Evolutionary conservation across 257 asterid genomes (phyloP), one percentile per base, ranked within the genome.

Genomic region (Handroanthus guayacan): DNA sequence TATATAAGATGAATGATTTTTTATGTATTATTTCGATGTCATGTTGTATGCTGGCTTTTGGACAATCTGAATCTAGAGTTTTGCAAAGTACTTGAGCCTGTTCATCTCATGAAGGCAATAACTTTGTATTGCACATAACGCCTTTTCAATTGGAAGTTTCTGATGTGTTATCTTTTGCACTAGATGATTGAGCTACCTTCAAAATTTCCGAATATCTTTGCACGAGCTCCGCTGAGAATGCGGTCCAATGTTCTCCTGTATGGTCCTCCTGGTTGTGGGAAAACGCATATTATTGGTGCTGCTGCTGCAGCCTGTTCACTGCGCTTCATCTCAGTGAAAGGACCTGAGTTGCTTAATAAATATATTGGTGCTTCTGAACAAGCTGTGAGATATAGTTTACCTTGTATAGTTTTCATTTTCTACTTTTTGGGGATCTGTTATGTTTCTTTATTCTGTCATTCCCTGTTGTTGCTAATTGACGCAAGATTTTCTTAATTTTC

Each of bases 221-320:
- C 90, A 56, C 92, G 92, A 85, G 89, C 98, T 79, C 99, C 98
- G 68, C 76, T 95, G 79, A 89, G 99, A 77, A 72, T 92, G 97
- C 92, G 99, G 31, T 91, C 99, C 82, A 95, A 95, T 84, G 90
- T 92, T 79, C 99, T 95, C 65, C 89, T 95, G 77, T 95, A 95
- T 75, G 99, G 99, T 0, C 99, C 99, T 75, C 98, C 99, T 77
- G 99, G 98, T 77, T 95, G 99, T 86, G 99, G 99, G 7, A 95
- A 95, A 86, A 95, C 99, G 43, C 99, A 95, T 82, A 88, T 95
- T 83, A 98, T 92, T 76, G 98, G 97, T 70, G 97, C 97, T 78
- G 96, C 98, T 80, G 99, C 99, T 81, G 95, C 97, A 34, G 95
- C 99, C 75, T 95, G 98, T 87, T 91, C 97, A 12, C 81, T 95